Evolutionary conservation across 371 early-diverging fungal species (phyloP).

Genomic region (Lichtheimia corymbifera): DNA sequence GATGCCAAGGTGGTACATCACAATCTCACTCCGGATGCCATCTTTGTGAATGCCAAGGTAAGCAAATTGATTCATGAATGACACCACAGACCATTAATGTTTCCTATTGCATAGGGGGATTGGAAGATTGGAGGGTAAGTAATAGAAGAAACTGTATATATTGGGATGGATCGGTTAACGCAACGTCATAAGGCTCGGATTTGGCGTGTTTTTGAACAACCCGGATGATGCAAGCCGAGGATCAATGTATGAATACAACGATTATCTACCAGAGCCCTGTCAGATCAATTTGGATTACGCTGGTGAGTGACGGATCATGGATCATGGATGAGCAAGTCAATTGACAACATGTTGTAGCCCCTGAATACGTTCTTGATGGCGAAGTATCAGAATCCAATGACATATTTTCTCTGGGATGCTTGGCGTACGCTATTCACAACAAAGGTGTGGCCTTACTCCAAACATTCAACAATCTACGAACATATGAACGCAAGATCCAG

Average conservation of each 20-base stretch:
- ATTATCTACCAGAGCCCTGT: conserved; percentile 65
- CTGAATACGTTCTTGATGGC: conserved; percentile 73
- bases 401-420: conserved; percentile 82
- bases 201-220: conserved; percentile 62
- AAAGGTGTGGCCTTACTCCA: conserved; percentile 68
- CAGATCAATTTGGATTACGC: conserved; percentile 75
- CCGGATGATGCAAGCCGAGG: conserved; percentile 27
- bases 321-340: neutral
- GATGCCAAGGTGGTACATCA: conserved; percentile 80
- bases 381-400: conserved; percentile 63
- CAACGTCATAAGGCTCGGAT: conserved; percentile 57
- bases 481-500: conserved; percentile 64
- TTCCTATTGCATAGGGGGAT: conserved; percentile 61
- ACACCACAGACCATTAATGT: neutral
- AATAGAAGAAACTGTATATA: neutral
- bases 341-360: conserved; percentile 50
- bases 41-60: conserved; percentile 79
- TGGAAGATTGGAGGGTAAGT: conserved; percentile 87
- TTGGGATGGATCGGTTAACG: neutral
- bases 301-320: conserved; percentile 23
- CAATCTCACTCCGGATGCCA: conserved; percentile 73
- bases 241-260: conserved; percentile 55
- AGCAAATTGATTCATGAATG: conserved; percentile 7
- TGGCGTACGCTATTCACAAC: conserved; percentile 76
- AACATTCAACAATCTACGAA: conserved; percentile 66